Percentiles rank a stretch among this genome's conserved stretches.
These are phyloP conservation scores for Gossypium longicalyx DNA, from an alignment of 345 rosid genomes.

Conservation along the genomic window DNA sequence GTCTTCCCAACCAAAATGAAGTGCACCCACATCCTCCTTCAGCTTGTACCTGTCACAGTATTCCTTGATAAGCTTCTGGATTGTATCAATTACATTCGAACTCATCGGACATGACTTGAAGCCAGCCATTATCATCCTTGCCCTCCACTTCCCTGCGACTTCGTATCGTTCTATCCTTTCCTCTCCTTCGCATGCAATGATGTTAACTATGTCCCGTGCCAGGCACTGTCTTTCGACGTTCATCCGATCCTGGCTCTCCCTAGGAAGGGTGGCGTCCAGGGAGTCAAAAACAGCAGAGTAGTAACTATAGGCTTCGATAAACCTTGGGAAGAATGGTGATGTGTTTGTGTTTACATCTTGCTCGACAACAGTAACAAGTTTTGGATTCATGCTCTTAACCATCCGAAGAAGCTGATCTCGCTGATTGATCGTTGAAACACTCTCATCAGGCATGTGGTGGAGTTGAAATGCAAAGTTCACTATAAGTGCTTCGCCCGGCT, in stretches of 20 bases:
- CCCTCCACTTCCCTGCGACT: constrained; percentile 91
- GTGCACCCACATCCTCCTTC: constrained; percentile 59
- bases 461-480: constrained; percentile 95
- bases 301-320: constrained; percentile 78
- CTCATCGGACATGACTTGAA: constrained; percentile 62
- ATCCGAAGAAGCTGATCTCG: constrained; percentile 88
- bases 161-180: constrained; percentile 89
- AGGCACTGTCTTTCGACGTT: constrained; percentile 93
- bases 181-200: constrained; percentile 93
- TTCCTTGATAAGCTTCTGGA: constrained; percentile 44
- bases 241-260: constrained; percentile 94
- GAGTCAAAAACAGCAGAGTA: constrained; percentile 89
- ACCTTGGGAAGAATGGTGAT: constrained; percentile 75
- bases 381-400: constrained; percentile 84
- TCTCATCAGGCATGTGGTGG: constrained; percentile 99
- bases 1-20: constrained; percentile 87
- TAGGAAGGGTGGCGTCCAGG: constrained; percentile 75
- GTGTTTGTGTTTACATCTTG: constrained; percentile 94
- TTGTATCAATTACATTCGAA: constrained; percentile 37
- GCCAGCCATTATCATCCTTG: constrained; percentile 94
- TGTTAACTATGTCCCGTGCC: constrained; percentile 89
- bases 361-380: constrained; percentile 89
- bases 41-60: constrained; percentile 61
- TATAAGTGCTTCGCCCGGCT: constrained; percentile 62
- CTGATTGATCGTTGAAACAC: constrained; percentile 85